A percentile compares a stretch with the other conserved stretches of the same genome.
Evolutionary conservation across 345 rosid genomes (phyloP).

Genomic region (Psidium guajava): DNA sequence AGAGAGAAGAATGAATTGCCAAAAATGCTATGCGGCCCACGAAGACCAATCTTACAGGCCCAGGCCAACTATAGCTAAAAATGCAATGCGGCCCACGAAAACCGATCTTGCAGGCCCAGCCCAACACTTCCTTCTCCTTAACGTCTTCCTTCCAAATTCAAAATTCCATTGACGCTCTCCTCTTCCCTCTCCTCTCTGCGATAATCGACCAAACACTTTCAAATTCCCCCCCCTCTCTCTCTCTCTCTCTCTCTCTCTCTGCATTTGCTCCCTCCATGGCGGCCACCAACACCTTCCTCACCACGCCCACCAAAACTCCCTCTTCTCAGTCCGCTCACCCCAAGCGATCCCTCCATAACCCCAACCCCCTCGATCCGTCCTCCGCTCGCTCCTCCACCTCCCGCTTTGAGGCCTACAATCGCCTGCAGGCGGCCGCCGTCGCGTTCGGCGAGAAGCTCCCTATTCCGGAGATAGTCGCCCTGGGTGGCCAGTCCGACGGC

Average conservation of each 20-base stretch:
- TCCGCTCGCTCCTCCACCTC: constrained; percentile 12
- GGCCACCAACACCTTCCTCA: constrained; percentile 27
- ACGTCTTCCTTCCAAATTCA: background rate
- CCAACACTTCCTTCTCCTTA: background rate
- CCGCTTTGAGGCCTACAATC: constrained; percentile 93
- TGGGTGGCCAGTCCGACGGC: constrained; percentile 95
- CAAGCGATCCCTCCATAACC: constrained; percentile 20
- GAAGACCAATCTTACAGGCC: background rate
- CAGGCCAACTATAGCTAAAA: background rate
- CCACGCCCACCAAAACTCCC: constrained; percentile 58
- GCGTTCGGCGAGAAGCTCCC: constrained; percentile 98
- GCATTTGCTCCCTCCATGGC: constrained; percentile 28
- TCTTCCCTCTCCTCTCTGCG: background rate
- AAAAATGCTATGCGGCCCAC: background rate
- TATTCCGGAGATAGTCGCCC: constrained; percentile 89
- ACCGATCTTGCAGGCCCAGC: background rate
- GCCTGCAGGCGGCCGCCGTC: constrained; percentile 86
- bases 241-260: background rate
- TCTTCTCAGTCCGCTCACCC: constrained; percentile 17
- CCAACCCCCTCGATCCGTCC: constrained; percentile 11
- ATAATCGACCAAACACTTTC: background rate
- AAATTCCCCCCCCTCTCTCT: background rate
- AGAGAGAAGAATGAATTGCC: background rate
- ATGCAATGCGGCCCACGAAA: background rate
- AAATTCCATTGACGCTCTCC: background rate